Base-by-base conservation (phyloP, 2,329 filamentous ascomycete species). In the Hymenoscyphus linearis region DNA sequence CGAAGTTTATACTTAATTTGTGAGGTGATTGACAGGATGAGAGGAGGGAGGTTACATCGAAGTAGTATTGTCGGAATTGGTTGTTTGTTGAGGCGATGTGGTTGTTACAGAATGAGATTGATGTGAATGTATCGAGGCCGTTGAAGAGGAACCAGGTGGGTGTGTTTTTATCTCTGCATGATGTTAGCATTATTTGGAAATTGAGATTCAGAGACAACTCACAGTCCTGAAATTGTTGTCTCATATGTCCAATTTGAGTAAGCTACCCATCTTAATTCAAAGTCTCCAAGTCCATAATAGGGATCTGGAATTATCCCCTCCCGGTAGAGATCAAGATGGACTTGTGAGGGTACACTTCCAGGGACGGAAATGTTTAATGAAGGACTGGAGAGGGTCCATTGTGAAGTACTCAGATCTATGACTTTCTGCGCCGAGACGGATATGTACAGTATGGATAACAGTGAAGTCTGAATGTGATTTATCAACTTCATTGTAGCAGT, bases 21-120 rank as follows among this genome's bases (percentile, higher is more conserved):
- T 78, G 75, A 3, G 55, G 67, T 1, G n/a, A 25, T 2, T 72
- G 67, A 69, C 82, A 85, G 0, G 69, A 69, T 2, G 64, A 66
- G 7, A 85, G 62, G 7, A 78, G 72, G 4, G 75, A 67, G 0
- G 82, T 80, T 2, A 86, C 76, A 55, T 86, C 79, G 62, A 85
- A 86, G 47, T 77, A 78, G 70, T 84, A 86, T 67, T 87, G 83
- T 1, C 83, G 77, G 66, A 87, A 87, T 68, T 86, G 84, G 63
- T 86, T 86, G 67, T 85, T 77, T 0, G 84, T 85, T 6, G 76
- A 77, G 2, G 80, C 84, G 3, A 87, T 77, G 58, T 77, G 73
- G 25, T 81, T 70, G 0, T 77, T 79, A 64, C 84, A 87, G 37
- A 87, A 75, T 6, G 76, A 74, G 53, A 87, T 78, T 10, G 79